Percentiles rank a stretch among this genome's conserved stretches.
Evolutionary conservation across 306 rosid species (phyloP).

Genomic region (Cucurbita pepo): DNA sequence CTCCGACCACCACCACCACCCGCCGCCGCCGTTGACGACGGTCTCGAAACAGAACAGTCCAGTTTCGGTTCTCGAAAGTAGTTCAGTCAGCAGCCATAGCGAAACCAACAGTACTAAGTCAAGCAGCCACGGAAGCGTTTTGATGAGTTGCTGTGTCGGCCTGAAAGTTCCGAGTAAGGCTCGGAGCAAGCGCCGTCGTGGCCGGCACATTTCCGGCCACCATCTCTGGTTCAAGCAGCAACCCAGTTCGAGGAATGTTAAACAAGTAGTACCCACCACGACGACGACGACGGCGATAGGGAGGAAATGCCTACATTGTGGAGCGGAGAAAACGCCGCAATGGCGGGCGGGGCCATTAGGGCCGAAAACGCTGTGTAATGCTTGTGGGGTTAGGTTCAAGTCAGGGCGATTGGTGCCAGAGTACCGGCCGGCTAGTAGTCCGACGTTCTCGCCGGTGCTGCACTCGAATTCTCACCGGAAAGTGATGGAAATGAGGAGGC

Average conservation of each 20-base stretch:
- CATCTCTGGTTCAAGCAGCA: slow-evolving; percentile 20
- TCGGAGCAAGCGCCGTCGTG: slow-evolving; percentile 35
- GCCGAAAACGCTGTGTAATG: slow-evolving; percentile 64
- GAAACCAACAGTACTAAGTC: slow-evolving; percentile 13
- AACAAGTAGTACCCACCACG: background rate
- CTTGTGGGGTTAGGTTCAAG: slow-evolving; percentile 61
- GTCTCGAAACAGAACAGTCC: slow-evolving; percentile 23
- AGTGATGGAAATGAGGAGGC: slow-evolving; percentile 50
- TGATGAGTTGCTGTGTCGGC: slow-evolving; percentile 34
- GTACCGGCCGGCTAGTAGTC: slow-evolving; percentile 67
- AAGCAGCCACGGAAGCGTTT: slow-evolving; percentile 10
- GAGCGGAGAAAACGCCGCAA: slow-evolving; percentile 50
- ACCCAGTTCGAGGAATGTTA: slow-evolving; percentile 1
- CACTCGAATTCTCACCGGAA: slow-evolving; percentile 75
- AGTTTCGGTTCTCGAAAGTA: slow-evolving; percentile 28
- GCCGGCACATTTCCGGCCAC: slow-evolving; percentile 17
- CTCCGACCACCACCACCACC: slow-evolving; percentile 3
- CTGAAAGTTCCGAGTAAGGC: slow-evolving; percentile 48
- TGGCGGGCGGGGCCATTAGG: slow-evolving; percentile 76
- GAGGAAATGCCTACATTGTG: slow-evolving; percentile 59
- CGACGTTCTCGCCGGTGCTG: slow-evolving; percentile 30
- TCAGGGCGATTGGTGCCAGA: slow-evolving; percentile 62
- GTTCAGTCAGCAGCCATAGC: slow-evolving; percentile 17
- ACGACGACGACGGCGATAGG: slow-evolving; percentile 6
- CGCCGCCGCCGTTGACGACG: slow-evolving; percentile 10